Evolutionary conservation across 306 rosid species (phyloP).

Genomic region (Castanea sativa): DNA sequence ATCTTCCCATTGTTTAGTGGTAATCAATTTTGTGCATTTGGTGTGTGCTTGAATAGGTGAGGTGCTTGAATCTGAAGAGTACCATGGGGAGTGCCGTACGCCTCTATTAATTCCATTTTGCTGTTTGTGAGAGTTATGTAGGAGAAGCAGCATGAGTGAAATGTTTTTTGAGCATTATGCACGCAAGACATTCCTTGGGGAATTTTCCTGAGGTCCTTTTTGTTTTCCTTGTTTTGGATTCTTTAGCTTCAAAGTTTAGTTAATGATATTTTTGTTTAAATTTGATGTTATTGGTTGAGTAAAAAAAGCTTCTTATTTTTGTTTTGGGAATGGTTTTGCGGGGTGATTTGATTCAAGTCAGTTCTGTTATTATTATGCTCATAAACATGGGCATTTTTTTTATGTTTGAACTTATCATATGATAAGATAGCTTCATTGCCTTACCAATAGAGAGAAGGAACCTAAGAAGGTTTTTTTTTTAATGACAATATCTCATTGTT

Average conservation of each 20-base stretch:
- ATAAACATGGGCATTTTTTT: too few relatives aligned
- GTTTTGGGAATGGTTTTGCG: background rate
- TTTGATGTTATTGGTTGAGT: background rate
- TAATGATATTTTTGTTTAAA: background rate
- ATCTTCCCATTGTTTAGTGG: background rate
- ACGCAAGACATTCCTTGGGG: slow-evolving; percentile 1
- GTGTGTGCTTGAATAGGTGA: slow-evolving; percentile 38
- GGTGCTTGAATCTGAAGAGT: slow-evolving; percentile 64
- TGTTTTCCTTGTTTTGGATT: slow-evolving; percentile 6
- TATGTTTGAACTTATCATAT: too few relatives aligned
- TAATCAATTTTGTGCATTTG: background rate
- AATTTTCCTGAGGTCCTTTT: background rate
- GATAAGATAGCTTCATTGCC: too few relatives aligned
- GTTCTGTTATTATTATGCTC: too few relatives aligned
- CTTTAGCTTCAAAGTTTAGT: background rate
- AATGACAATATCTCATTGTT: too few relatives aligned
- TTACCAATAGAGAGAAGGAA: too few relatives aligned
- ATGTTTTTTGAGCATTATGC: background rate
- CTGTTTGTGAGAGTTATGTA: background rate
- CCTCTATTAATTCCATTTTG: slow-evolving; percentile 31
- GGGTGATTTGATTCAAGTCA: background rate
- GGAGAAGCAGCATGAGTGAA: background rate
- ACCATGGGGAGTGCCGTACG: slow-evolving; percentile 71
- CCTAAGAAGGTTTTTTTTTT: too few relatives aligned
- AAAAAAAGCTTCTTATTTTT: background rate